Evolutionary conservation across 2,329 filamentous ascomycete genomes (phyloP).

Genomic region (Domatiomyces globalis): DNA sequence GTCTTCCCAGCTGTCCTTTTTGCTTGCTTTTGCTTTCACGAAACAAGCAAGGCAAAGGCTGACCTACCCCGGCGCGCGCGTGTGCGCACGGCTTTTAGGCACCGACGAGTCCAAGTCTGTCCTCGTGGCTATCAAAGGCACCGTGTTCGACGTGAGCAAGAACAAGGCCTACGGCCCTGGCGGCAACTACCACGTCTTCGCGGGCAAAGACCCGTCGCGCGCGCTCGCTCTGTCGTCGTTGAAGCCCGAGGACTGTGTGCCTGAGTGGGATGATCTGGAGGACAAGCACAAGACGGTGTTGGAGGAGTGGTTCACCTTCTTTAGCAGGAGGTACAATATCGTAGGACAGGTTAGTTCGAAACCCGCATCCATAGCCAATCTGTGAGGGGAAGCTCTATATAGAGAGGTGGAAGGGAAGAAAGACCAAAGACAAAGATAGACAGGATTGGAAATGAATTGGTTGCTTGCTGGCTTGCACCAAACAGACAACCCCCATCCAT

Average conservation of each 20-base stretch:
- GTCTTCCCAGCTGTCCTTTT: not conserved
- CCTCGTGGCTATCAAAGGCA: conserved; percentile 60
- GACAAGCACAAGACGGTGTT: conserved; percentile 77
- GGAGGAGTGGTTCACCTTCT: conserved; percentile 90
- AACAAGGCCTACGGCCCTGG: conserved; percentile 75
- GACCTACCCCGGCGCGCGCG: not conserved
- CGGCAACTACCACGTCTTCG: conserved; percentile 82
- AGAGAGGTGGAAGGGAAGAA: not conserved
- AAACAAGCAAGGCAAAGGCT: not conserved
- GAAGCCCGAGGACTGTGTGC: conserved; percentile 64
- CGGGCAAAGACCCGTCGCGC: conserved; percentile 88
- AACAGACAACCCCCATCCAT: not conserved
- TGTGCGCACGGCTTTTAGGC: conserved; percentile 16
- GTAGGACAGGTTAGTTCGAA: conserved; percentile 29
- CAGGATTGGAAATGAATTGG: not conserved
- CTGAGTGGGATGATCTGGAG: conserved; percentile 69
- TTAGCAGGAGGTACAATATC: conserved; percentile 91
- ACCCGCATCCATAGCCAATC: not conserved
- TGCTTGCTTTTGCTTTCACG: not conserved
- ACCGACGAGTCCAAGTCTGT: conserved; percentile 36
- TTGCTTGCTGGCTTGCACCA: not conserved
- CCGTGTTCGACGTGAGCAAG: conserved; percentile 83
- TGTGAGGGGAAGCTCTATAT: not conserved
- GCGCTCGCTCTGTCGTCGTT: conserved; percentile 77
- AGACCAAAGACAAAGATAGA: not conserved